Evolutionary conservation across 768 basidiomycete genomes (phyloP).

Genomic region (Rickenella mellea): DNA sequence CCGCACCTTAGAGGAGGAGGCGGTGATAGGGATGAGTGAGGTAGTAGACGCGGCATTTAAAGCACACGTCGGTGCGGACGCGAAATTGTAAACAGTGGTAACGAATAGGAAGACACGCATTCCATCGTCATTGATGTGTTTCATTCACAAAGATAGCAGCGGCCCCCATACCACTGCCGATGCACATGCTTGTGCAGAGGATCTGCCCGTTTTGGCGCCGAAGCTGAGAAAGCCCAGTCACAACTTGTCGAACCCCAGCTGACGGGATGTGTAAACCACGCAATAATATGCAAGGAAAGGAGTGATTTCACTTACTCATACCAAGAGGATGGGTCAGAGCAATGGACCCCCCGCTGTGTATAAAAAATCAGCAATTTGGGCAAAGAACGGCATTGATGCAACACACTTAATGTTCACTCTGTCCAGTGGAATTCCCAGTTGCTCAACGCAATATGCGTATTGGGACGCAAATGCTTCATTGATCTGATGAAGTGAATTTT

Average conservation of each 20-base stretch:
- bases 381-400: neutral
- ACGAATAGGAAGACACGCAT: neutral
- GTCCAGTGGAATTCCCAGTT: conserved; percentile 63
- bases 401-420: conserved; percentile 82
- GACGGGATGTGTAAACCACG: conserved; percentile 3
- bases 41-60: conserved; percentile 50
- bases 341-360: conserved; percentile 71
- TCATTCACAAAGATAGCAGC: conserved; percentile 77
- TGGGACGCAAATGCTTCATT: conserved; percentile 88
- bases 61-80: neutral
- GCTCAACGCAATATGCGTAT: conserved; percentile 85
- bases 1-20: conserved; percentile 67
- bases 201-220: conserved; percentile 57
- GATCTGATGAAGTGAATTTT: conserved; percentile 35
- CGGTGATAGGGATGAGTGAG: conserved; percentile 58
- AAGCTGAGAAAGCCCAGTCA: conserved; percentile 80
- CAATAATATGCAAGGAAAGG: conserved; percentile 7
- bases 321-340: conserved; percentile 76
- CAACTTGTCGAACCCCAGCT: conserved; percentile 83
- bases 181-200: conserved; percentile 74
- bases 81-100: neutral
- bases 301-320: conserved; percentile 52
- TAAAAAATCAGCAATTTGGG: conserved; percentile 9
- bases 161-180: conserved; percentile 85
- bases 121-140: conserved; percentile 1